Evolutionary conservation across 2,329 filamentous ascomycete genomes (phyloP), one percentile per base, ranked within the genome.

Genomic region (Pyrenochaeta sp.): DNA sequence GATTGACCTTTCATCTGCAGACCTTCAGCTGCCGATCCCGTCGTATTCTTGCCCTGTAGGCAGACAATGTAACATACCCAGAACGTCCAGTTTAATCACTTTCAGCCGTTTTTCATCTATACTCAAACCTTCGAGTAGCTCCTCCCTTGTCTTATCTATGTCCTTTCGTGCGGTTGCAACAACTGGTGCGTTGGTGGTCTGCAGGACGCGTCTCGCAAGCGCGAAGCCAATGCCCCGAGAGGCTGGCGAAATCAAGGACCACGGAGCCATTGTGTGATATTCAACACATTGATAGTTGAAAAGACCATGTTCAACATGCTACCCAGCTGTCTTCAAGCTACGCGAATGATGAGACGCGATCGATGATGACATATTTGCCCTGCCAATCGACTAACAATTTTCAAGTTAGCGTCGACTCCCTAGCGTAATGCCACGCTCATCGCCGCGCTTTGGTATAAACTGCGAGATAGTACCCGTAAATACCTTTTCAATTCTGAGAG

Each of bases 141-240:
- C 74, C 29, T 81, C 75, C 49, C 78, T 82, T 6, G 82, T 76
- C 49, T 79, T 75, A 18, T 81, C 74, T 10, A 81, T 70, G 56
- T 87, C 79, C 46, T 77, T 83, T 21, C 87, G 78, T 7, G 85
- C 83, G 41, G 86, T 89, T 44, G 84, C 85, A 29, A 89, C 78
- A 18, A 89, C 77, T 0, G 86, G 86, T 12, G 85, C 76, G 23
- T 77, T 77, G 7, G 86, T 87, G 9, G 81, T 84, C 49, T 79
- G 74, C 7, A 89, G 77, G 6, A 90, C 74, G 50, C 82, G 81
- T 45, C 85, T 80, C 1, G 85, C 82, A 23, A 90, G 75, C 36
- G 85, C 82, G 57, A 87, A 82, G 14, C 86, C 87, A 61, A 89
- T 85, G 58, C 87, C 87, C 58, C 85, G 78, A 7, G 85, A 88